These are phyloP conservation scores for Russula sp. DNA, from an alignment of 768 basidiomycete species.

Conservation along the genomic window DNA sequence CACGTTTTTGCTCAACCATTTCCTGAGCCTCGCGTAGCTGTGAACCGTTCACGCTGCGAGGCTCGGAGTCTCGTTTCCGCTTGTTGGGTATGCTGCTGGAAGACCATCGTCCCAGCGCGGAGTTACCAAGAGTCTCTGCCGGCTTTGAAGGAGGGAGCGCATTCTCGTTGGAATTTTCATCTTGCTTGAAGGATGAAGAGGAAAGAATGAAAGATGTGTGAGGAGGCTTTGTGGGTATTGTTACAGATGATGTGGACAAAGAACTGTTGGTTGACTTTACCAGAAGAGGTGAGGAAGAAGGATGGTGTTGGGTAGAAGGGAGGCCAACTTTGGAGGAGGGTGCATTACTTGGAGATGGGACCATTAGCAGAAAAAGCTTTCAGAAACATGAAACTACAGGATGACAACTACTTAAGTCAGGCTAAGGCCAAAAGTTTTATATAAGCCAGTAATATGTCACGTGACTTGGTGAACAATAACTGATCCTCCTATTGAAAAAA, in stretches of 20 bases:
- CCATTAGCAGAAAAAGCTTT: neutral
- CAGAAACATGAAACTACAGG: neutral
- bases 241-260: neutral
- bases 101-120: neutral
- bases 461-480: too few relatives aligned
- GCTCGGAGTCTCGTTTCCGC: constrained; percentile 7
- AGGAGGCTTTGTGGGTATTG: neutral
- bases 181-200: neutral
- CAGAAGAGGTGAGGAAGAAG: neutral
- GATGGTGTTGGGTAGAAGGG: neutral
- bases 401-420: neutral
- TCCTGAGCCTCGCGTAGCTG: constrained; percentile 9
- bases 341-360: constrained; percentile 1
- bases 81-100: neutral
- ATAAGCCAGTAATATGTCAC: neutral
- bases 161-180: neutral
- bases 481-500: too few relatives aligned
- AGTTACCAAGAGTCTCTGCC: neutral
- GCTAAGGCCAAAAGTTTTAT: neutral
- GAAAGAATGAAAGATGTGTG: neutral
- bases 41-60: neutral
- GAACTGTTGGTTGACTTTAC: neutral
- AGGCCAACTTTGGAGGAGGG: neutral
- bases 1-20: constrained; percentile 13
- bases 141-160: neutral